Conservation (phyloP, 805 yeast species). For the Jamesozyma gamospora region DNA sequence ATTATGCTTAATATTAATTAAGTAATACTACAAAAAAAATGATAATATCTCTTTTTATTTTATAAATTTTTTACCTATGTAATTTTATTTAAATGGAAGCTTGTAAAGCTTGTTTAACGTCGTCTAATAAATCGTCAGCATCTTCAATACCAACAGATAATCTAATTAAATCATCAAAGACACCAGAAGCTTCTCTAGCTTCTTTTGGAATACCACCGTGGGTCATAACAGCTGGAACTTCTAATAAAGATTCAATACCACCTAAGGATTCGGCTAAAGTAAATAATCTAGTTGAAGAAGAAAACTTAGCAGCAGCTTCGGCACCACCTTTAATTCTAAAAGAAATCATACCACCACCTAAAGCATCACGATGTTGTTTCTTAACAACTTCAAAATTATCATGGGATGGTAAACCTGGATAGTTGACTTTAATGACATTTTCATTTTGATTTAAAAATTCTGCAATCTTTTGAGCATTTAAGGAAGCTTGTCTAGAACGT, state of each 20-base stretch:
- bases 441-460: constrained; percentile 44
- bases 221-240: constrained; percentile 87
- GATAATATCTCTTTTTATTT: too few relatives aligned
- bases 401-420: constrained; percentile 72
- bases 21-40: too few relatives aligned
- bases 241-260: constrained; percentile 77
- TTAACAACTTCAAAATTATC: constrained; percentile 51
- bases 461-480: constrained; percentile 59
- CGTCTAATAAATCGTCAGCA: constrained; percentile 61
- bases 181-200: constrained; percentile 71
- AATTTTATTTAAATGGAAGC: constrained; percentile 13
- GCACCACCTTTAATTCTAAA: constrained; percentile 82
- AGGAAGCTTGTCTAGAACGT: constrained; percentile 62
- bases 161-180: constrained; percentile 72
- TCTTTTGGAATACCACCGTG: constrained; percentile 81
- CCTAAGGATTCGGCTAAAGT: constrained; percentile 86
- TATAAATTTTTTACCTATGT: too few relatives aligned
- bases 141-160: constrained; percentile 84
- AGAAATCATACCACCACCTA: constrained; percentile 89
- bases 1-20: too few relatives aligned
- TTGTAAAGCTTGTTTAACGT: constrained; percentile 58
- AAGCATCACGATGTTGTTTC: constrained; percentile 70
- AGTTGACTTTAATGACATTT: constrained; percentile 57
- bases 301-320: constrained; percentile 61
- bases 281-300: constrained; percentile 64